Evolutionary conservation across 2,329 filamentous ascomycete genomes (phyloP), one percentile per base, ranked within the genome.

Genomic region (Neonectria ditissima): DNA sequence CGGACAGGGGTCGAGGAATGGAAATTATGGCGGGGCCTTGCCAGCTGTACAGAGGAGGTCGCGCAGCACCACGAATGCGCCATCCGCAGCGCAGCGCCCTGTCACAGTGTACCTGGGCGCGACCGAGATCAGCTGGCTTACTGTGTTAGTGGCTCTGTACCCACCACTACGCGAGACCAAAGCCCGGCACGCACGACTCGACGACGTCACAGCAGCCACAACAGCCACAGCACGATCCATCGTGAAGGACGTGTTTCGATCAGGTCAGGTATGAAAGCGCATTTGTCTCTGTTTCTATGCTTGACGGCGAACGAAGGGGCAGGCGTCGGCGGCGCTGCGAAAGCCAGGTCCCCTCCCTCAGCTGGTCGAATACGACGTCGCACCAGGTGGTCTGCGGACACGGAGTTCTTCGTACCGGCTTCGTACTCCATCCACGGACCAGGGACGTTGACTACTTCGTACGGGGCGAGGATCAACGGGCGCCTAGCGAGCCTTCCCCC

Each of bases 1-100:
- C 20, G 45, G 41, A 18, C 30, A 58, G 32, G 60, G 60, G 60
- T 44, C 26, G 39, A 32, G 34, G 39, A 32, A 22, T 45, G 45
- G 54, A 53, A 48, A 53, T 62, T 50, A 8, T 32, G 26, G 30
- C 26, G n/a, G 47, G 47, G 11, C 28, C 22, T n/a, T 32, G 47
- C 24, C 44, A 48, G 44, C 44, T 48, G 44, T 50, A 50, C 47
- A 50, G 47, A 48, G 22, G 7, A 20, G 24, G 45, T 30, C 16
- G 45, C 16, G 45, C 24, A 37, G 16, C 14, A 37, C 34, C 14
- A 37, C 14, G 13, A n/a, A 37, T 30, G 45, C 24, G 26, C 43
- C 22, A 48, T 8, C 45, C 18, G 4, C 26, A 18, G 6, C 11
- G 24, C 26, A 50, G 10, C 24, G 30, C 26, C 26, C 13, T 50